Percentiles rank a stretch among this genome's conserved stretches.
Evolutionary conservation across 192 early-diverging fungal species (phyloP).

Genomic region (Coemansia sp.): DNA sequence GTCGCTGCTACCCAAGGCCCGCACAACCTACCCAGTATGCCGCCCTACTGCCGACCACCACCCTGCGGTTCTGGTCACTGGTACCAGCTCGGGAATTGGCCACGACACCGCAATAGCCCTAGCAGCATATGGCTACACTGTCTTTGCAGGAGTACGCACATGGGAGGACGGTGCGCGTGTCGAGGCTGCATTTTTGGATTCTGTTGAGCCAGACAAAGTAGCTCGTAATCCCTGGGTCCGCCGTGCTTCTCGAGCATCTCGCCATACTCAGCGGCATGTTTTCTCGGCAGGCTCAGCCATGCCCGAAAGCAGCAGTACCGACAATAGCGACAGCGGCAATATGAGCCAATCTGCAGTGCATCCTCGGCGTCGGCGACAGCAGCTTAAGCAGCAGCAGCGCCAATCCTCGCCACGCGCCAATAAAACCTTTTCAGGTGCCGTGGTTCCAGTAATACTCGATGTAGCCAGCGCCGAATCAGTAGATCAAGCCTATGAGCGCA

Average conservation of each 20-base stretch:
- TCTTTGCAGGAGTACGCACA: constrained; percentile 55
- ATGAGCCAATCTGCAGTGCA: background rate
- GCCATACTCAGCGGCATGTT: background rate
- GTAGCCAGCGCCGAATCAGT: constrained; percentile 41
- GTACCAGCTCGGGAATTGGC: constrained; percentile 55
- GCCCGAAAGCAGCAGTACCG: constrained; percentile 2
- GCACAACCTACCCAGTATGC: constrained; percentile 28
- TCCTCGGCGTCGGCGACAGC: constrained; percentile 13
- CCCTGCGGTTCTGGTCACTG: constrained; percentile 54
- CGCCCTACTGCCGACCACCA: constrained; percentile 29
- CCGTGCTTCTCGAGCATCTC: background rate
- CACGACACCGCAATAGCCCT: constrained; percentile 53
- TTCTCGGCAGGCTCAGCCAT: background rate
- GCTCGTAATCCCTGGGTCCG: constrained; percentile 23
- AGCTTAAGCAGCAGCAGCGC: constrained; percentile 13
- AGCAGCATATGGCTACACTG: constrained; percentile 50
- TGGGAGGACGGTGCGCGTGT: constrained; percentile 53
- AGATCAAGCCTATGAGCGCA: constrained; percentile 26
- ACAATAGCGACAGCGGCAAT: constrained; percentile 5
- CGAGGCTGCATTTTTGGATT: constrained; percentile 36
- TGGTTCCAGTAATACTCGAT: constrained; percentile 52
- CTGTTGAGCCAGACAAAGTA: constrained; percentile 18
- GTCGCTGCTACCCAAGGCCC: constrained; percentile 51
- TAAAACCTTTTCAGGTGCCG: constrained; percentile 3
- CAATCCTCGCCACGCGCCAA: background rate